Conservation (phyloP, 177 flowering plant genomes). For the Vitis hybrid region DNA sequence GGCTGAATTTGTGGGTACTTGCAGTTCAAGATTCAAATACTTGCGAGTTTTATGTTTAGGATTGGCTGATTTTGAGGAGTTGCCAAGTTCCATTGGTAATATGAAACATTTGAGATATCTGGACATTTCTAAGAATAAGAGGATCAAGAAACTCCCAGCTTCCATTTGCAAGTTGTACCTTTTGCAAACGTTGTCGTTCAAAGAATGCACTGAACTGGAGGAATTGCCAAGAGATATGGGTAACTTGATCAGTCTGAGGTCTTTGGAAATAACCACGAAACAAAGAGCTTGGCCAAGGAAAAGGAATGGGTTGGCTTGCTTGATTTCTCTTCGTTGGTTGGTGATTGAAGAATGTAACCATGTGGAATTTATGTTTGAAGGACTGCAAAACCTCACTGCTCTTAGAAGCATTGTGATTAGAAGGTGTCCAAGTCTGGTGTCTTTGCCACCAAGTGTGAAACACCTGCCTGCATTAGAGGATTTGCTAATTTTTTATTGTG, state of each 20-base stretch:
- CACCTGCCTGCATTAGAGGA: constrained; percentile 7
- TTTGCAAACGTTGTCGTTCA: rapidly evolving
- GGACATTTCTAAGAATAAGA: rapidly evolving
- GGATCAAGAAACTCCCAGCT: no score
- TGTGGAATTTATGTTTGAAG: constrained; percentile 7
- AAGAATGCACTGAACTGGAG: no score
- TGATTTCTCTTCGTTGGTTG: constrained; percentile 11
- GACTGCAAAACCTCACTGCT: constrained; percentile 2
- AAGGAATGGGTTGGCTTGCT: not conserved
- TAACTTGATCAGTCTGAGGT: no score
- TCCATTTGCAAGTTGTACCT: no score
- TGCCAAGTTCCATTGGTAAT: no score
- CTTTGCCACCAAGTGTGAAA: constrained; percentile 2
- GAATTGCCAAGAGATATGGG: no score
- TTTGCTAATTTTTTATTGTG: constrained; percentile 6
- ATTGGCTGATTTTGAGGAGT: not conserved
- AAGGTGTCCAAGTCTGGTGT: constrained; percentile 7
- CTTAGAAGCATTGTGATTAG: constrained; percentile 9
- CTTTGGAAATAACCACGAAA: no score
- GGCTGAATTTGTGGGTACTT: no score
- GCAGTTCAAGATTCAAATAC: no score
- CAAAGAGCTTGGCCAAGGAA: no score
- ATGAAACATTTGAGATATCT: no score
- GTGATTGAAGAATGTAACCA: not conserved
- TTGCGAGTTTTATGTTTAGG: no score